Evolutionary conservation across 495 filamentous ascomycete species (phyloP).

Genomic region (Xylona heveae): DNA sequence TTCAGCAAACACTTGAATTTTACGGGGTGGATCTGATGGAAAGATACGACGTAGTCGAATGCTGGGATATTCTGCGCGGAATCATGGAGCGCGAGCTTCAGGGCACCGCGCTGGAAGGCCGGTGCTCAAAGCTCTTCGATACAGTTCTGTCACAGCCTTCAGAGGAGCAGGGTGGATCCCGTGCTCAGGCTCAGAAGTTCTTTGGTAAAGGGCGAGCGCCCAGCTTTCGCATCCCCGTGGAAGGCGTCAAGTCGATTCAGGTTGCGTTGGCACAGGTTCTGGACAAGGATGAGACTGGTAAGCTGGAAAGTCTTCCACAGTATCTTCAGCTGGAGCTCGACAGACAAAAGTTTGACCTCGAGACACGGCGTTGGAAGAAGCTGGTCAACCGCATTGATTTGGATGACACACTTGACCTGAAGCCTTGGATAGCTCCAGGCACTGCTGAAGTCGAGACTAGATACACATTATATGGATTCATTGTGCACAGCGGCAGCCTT

Average conservation of each 20-base stretch:
- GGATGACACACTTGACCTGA: constrained; percentile 29
- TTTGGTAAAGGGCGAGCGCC: constrained; percentile 6
- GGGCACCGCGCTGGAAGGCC: constrained; percentile 19
- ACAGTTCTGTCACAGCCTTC: no score
- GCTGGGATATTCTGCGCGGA: constrained; percentile 31
- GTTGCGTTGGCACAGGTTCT: constrained; percentile 10
- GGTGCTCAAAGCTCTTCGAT: constrained; percentile 24
- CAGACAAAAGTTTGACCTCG: constrained; percentile 31
- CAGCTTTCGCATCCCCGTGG: constrained; percentile 10
- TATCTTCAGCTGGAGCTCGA: constrained; percentile 37
- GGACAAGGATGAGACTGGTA: constrained; percentile 4
- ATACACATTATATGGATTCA: constrained; percentile 39
- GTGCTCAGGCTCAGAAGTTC: no score
- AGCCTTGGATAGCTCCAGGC: constrained; percentile 13
- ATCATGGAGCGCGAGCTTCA: constrained; percentile 29
- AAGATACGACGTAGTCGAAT: constrained; percentile 26
- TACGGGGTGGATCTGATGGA: constrained; percentile 22
- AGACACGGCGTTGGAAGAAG: constrained; percentile 32
- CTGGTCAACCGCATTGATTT: constrained; percentile 32
- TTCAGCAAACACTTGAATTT: constrained; percentile 24
- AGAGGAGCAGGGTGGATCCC: no score
- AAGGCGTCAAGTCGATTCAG: constrained; percentile 10
- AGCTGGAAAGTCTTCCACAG: constrained; percentile 13
- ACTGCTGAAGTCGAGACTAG: constrained; percentile 12
- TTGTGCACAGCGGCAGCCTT: constrained; percentile 38